Evolutionary conservation across 257 asterid species (phyloP).

Genomic region (Ehretia macrophylla): DNA sequence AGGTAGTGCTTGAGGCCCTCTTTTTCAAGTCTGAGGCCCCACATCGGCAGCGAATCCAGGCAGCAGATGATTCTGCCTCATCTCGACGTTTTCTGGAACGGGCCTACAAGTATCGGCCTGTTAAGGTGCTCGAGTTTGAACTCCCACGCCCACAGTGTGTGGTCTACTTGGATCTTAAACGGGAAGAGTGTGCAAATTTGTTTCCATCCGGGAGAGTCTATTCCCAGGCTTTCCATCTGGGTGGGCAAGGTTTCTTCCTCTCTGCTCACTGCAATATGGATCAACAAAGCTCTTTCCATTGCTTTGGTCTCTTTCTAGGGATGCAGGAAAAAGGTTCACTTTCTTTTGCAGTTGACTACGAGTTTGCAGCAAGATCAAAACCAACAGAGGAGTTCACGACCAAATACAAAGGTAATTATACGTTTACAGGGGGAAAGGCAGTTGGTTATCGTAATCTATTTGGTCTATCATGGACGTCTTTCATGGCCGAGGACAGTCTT

Average conservation of each 20-base stretch:
- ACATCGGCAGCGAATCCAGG: constrained; percentile 23
- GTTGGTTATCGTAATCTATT: constrained; percentile 28
- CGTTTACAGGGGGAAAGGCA: constrained; percentile 30
- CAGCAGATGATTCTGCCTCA: constrained; percentile 16
- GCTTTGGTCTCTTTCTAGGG: constrained; percentile 26
- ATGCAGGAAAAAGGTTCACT: constrained; percentile 33
- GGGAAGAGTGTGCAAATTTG: constrained; percentile 23
- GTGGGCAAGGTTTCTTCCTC: constrained; percentile 29
- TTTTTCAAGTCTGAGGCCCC: constrained; percentile 28
- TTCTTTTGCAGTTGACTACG: constrained; percentile 22
- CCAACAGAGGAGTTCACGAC: constrained; percentile 24
- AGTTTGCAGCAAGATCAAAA: constrained; percentile 27
- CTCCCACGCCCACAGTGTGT: constrained; percentile 24
- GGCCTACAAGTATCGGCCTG: constrained; percentile 28
- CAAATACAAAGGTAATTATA: constrained; percentile 30
- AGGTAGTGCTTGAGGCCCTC: constrained; percentile 28
- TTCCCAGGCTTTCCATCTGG: constrained; percentile 30
- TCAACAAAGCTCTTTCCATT: constrained; percentile 25
- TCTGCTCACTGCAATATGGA: constrained; percentile 31
- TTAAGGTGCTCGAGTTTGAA: constrained; percentile 30
- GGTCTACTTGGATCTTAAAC: constrained; percentile 27
- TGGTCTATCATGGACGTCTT: constrained; percentile 24
- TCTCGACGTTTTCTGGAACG: constrained; percentile 24
- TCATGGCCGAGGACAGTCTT: constrained; percentile 32
- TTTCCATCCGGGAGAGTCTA: constrained; percentile 27